phyloP scores from a whole-genome alignment of 2,329 filamentous ascomycete species.

The Dichotomopilus funicola region DNA sequence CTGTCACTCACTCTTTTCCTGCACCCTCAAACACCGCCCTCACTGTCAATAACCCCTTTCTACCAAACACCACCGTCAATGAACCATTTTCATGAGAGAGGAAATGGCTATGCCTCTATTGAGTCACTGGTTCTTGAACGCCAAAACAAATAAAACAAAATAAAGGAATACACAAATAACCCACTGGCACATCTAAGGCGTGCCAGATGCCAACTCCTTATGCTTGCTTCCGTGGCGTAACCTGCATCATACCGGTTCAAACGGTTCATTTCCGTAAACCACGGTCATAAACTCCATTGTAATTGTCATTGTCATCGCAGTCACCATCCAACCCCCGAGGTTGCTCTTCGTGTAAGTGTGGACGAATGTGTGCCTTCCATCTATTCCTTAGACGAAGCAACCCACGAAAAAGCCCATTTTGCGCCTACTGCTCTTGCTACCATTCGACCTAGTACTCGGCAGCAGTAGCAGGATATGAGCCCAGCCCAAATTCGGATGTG shows the following conservation, averaged over 20 bases:
- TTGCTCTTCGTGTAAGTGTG: too few species aligned
- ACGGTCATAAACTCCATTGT: not conserved
- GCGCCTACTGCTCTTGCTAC: not conserved
- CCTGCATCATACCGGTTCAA: too few species aligned
- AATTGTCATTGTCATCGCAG: not conserved
- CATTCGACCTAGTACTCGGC: not conserved
- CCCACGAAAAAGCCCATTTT: too few species aligned
- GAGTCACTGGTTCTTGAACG: not conserved
- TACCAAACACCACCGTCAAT: too few species aligned
- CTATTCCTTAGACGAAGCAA: too few species aligned
- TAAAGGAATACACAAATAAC: too few species aligned
- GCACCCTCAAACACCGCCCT: too few species aligned
- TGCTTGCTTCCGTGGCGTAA: not conserved
- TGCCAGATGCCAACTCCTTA: not conserved
- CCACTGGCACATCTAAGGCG: not conserved
- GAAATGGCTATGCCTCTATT: not conserved
- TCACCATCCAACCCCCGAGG: not conserved
- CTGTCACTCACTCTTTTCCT: too few species aligned
- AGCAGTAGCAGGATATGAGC: not conserved
- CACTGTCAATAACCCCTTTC: too few species aligned
- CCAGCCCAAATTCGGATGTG: not conserved
- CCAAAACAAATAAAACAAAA: not conserved
- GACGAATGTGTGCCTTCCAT: too few species aligned
- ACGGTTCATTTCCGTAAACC: too few species aligned
- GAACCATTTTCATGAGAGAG: not conserved